Evolutionary conservation across 2,329 filamentous ascomycete species (phyloP).

Genomic region (Trichoderma atrobrunneum): DNA sequence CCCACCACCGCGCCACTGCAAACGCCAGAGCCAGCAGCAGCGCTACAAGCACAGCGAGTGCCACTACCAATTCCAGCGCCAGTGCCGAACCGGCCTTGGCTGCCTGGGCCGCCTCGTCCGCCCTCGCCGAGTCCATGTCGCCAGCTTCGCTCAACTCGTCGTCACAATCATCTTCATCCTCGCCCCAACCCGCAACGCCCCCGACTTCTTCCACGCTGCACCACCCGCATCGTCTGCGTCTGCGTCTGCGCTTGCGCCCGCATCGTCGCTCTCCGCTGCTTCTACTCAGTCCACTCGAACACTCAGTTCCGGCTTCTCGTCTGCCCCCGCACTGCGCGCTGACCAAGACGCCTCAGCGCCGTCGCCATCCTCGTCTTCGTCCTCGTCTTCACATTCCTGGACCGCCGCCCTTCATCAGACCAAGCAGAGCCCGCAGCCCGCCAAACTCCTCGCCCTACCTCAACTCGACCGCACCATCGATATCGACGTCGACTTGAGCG

Average conservation of each 20-base stretch:
- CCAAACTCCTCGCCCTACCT: constrained; percentile 26
- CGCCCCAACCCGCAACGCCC: constrained; percentile 36
- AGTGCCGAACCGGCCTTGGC: constrained; percentile 20
- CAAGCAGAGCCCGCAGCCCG: constrained; percentile 1
- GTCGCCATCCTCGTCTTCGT: constrained; percentile 17
- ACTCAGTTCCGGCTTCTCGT: constrained; percentile 15
- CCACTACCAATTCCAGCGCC: constrained; percentile 19
- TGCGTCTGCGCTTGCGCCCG: constrained; percentile 4
- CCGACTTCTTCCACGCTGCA: constrained; percentile 27
- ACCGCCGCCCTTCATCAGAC: neutral
- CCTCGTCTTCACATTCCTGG: neutral
- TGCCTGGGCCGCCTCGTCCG: constrained; percentile 20
- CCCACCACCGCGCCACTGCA: constrained; percentile 12
- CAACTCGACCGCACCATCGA: constrained; percentile 28
- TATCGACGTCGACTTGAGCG: constrained; percentile 28
- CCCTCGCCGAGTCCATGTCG: constrained; percentile 30
- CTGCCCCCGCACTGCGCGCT: constrained; percentile 21
- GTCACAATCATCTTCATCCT: constrained; percentile 37
- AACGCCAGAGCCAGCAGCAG: constrained; percentile 23
- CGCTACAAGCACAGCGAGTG: constrained; percentile 18
- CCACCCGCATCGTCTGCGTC: constrained; percentile 14
- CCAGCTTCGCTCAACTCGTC: constrained; percentile 33
- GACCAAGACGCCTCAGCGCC: constrained; percentile 27
- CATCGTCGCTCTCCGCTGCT: constrained; percentile 15
- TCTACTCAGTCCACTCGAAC: constrained; percentile 18